phyloP scores from a whole-genome alignment of 805 yeast genomes.

The Komagataella pseudopastoris region DNA sequence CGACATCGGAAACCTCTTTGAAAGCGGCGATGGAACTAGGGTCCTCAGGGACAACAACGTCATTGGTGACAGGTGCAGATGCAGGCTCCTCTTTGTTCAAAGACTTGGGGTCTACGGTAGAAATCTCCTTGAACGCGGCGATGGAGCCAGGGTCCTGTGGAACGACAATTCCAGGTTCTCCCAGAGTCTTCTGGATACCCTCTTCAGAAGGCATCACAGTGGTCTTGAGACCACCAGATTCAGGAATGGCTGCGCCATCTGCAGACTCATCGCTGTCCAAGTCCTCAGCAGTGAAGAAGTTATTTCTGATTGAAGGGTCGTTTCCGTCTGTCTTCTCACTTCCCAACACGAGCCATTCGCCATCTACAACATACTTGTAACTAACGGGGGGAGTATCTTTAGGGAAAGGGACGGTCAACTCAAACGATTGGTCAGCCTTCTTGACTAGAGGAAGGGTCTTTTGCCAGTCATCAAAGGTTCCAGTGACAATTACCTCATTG shows the following conservation, averaged over 20 bases:
- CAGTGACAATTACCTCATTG: slow-evolving; percentile 37
- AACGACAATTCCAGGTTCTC: slow-evolving; percentile 43
- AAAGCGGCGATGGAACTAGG: slow-evolving; percentile 47
- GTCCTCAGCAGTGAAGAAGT: slow-evolving; percentile 26
- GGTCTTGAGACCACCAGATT: slow-evolving; percentile 30
- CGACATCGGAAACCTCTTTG: slow-evolving; percentile 34
- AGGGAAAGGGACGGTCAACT: slow-evolving; percentile 16
- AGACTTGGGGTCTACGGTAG: slow-evolving; percentile 43
- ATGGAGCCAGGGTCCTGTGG: slow-evolving; percentile 54
- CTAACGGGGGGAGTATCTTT: slow-evolving; percentile 13
- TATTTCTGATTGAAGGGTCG: slow-evolving; percentile 37
- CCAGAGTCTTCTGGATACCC: slow-evolving; percentile 16
- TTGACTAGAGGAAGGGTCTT: slow-evolving; percentile 33
- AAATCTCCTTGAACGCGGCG: slow-evolving; percentile 46
- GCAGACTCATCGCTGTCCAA: slow-evolving; percentile 19
- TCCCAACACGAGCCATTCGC: slow-evolving; percentile 35
- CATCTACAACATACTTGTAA: slow-evolving; percentile 50
- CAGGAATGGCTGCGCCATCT: slow-evolving; percentile 22
- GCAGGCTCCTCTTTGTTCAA: slow-evolving; percentile 29
- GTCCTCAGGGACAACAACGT: slow-evolving; percentile 43
- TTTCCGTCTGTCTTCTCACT: slow-evolving; percentile 29
- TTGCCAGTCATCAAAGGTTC: slow-evolving; percentile 46
- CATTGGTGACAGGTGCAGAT: slow-evolving; percentile 12
- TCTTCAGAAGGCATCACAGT: slow-evolving; percentile 35
- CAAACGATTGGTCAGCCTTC: slow-evolving; percentile 21